These are phyloP conservation scores for Chlorophyllum brunneum DNA, from an alignment of 768 basidiomycete genomes.

Conservation along the genomic window DNA sequence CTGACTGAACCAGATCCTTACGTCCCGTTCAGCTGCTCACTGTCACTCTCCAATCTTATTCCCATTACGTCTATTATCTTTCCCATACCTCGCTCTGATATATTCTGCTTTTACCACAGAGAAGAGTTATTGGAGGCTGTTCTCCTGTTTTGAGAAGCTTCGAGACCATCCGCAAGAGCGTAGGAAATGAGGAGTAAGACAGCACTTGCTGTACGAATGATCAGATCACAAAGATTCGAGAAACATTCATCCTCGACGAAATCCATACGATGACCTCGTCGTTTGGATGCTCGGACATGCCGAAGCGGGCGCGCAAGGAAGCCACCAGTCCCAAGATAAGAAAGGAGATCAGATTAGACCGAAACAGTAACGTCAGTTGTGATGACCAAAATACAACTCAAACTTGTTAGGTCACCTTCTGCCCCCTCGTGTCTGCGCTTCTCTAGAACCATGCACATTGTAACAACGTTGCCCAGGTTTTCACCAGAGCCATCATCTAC, in stretches of 20 bases:
- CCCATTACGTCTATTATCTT: slow-evolving; percentile 46
- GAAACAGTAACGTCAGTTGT: background rate
- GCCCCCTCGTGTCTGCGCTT: too few species aligned
- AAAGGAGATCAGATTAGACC: background rate
- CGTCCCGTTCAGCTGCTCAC: slow-evolving; percentile 60
- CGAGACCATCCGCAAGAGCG: slow-evolving; percentile 66
- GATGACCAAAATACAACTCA: too few species aligned
- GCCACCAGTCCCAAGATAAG: slow-evolving; percentile 42
- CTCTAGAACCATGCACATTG: too few species aligned
- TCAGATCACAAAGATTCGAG: background rate
- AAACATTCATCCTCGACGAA: slow-evolving; percentile 46
- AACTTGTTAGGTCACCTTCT: too few species aligned
- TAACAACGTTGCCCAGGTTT: too few species aligned
- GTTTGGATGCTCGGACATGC: slow-evolving; percentile 12
- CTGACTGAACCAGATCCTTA: slow-evolving; percentile 68
- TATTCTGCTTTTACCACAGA: slow-evolving; percentile 88
- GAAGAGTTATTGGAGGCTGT: slow-evolving; percentile 43
- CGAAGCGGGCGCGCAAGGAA: slow-evolving; percentile 41
- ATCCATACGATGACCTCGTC: slow-evolving; percentile 47
- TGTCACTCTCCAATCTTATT: slow-evolving; percentile 48
- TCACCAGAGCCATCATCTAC: too few species aligned
- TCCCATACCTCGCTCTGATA: slow-evolving; percentile 75
- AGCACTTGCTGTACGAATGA: slow-evolving; percentile 42
- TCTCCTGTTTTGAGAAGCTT: slow-evolving; percentile 36
- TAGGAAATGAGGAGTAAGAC: slow-evolving; percentile 79